Evolutionary conservation across 2,329 filamentous ascomycete genomes (phyloP).

Genomic region (Cercospora sp.): DNA sequence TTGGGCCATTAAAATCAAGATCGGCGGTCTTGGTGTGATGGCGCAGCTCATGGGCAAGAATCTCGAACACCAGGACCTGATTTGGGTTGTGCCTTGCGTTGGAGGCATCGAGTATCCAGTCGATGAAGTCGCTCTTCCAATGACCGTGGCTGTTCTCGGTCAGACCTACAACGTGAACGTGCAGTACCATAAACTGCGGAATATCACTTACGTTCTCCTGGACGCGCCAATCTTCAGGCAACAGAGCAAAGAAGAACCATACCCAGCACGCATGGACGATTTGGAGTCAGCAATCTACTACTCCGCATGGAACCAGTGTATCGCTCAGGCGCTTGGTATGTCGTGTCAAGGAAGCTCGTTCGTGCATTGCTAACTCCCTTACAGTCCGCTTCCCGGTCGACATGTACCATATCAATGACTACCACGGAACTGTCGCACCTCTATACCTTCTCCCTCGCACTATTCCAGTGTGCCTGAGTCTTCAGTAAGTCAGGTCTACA

Average conservation of each 20-base stretch:
- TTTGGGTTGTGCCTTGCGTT: slow-evolving; percentile 55
- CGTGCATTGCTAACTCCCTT: not conserved
- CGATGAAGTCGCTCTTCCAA: slow-evolving; percentile 58
- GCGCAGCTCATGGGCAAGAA: slow-evolving; percentile 66
- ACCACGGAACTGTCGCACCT: slow-evolving; percentile 62
- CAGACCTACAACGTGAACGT: slow-evolving; percentile 60
- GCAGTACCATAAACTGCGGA: slow-evolving; percentile 61
- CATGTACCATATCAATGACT: slow-evolving; percentile 65
- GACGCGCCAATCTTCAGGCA: slow-evolving; percentile 65
- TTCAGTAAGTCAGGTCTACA: slow-evolving; percentile 44
- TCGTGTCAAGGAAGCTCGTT: not conserved
- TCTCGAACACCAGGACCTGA: slow-evolving; percentile 61
- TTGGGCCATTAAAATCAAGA: slow-evolving; percentile 68
- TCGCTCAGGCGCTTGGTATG: slow-evolving; percentile 57
- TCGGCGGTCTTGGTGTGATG: slow-evolving; percentile 68
- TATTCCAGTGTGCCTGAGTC: slow-evolving; percentile 60
- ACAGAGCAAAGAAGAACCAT: slow-evolving; percentile 62
- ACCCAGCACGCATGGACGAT: slow-evolving; percentile 67
- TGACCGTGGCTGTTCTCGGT: slow-evolving; percentile 61
- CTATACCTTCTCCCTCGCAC: slow-evolving; percentile 63
- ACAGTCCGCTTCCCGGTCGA: slow-evolving; percentile 43
- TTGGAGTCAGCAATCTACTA: slow-evolving; percentile 66
- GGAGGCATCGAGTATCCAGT: slow-evolving; percentile 63
- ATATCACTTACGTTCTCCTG: slow-evolving; percentile 66
- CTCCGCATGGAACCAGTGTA: slow-evolving; percentile 68